Conservation (phyloP, 768 basidiomycete genomes). For the Rhizopogon rudus region DNA sequence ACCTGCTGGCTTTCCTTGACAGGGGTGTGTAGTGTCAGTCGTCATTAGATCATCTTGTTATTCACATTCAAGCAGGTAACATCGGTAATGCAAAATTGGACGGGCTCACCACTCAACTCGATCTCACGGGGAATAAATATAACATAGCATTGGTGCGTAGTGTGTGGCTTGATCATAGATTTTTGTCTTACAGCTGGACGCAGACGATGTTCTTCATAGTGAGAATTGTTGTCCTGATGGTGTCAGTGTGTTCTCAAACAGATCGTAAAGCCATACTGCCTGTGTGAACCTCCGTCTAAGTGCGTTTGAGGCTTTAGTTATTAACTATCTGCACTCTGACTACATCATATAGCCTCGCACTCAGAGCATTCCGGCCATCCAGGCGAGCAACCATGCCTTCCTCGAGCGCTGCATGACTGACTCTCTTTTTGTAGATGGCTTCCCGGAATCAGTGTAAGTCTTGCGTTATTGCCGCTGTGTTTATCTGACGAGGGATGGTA, state of each 20-base stretch:
- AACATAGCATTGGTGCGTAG: constrained; percentile 32
- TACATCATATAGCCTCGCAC: constrained; percentile 24
- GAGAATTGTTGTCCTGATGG: constrained; percentile 12
- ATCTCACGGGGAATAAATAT: constrained; percentile 52
- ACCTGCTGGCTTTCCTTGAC: constrained; percentile 58
- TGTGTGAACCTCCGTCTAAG: constrained; percentile 65
- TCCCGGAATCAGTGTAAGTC: constrained; percentile 55
- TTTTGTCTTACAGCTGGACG: not conserved
- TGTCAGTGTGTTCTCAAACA: not conserved
- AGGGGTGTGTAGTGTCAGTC: constrained; percentile 33
- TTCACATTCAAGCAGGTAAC: not conserved
- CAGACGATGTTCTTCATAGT: constrained; percentile 69
- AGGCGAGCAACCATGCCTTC: constrained; percentile 21
- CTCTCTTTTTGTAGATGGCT: constrained; percentile 42
- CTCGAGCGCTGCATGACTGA: constrained; percentile 13
- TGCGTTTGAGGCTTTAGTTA: constrained; percentile 17
- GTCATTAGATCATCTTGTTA: not conserved
- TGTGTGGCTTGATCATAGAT: not conserved
- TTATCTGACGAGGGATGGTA: constrained; percentile 13
- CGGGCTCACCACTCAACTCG: constrained; percentile 49
- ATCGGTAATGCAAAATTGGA: constrained; percentile 58
- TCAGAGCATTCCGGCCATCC: constrained; percentile 63
- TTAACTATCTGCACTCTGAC: not conserved
- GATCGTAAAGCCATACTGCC: constrained; percentile 10
- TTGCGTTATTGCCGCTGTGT: not conserved